phyloP scores from a whole-genome alignment of 306 rosid species.

The Abrus precatorius region DNA sequence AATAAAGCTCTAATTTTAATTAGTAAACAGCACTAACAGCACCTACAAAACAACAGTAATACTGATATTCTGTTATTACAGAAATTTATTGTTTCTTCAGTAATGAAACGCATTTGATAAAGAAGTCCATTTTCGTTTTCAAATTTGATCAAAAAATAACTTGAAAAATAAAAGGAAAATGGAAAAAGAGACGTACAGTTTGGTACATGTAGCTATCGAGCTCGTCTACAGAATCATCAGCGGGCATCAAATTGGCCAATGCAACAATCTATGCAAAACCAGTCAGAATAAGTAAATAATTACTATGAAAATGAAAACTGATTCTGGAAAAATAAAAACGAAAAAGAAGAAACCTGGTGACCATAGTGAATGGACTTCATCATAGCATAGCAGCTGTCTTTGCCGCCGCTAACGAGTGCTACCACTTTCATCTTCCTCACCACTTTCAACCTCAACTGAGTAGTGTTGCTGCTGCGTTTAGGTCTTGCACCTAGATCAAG shows the following conservation, averaged over 20 bases:
- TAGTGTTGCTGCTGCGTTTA: not conserved
- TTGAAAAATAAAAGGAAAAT: not conserved
- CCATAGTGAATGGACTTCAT: slow-evolving; percentile 82
- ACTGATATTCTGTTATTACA: not conserved
- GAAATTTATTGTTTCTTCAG: not conserved
- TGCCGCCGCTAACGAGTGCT: slow-evolving; percentile 94
- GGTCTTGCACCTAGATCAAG: not conserved
- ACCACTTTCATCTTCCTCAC: slow-evolving; percentile 80
- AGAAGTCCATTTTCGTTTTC: not conserved
- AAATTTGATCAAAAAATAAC: not conserved
- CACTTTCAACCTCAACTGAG: not conserved
- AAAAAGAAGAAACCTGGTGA: slow-evolving; percentile 73
- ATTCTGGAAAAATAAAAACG: not conserved
- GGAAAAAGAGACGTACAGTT: slow-evolving; percentile 67
- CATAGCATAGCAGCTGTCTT: slow-evolving; percentile 96
- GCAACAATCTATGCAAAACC: slow-evolving; percentile 77
- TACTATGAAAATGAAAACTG: not conserved
- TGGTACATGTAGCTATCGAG: slow-evolving; percentile 97
- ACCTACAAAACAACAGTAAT: not conserved
- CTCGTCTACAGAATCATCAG: slow-evolving; percentile 92
- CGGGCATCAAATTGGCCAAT: slow-evolving; percentile 92
- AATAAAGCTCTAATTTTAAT: too few relatives aligned
- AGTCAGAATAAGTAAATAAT: not conserved
- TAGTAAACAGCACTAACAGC: too few relatives aligned
- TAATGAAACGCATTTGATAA: not conserved